Conservation (phyloP, 306 rosid species). For the Vigna nakashimae region DNA sequence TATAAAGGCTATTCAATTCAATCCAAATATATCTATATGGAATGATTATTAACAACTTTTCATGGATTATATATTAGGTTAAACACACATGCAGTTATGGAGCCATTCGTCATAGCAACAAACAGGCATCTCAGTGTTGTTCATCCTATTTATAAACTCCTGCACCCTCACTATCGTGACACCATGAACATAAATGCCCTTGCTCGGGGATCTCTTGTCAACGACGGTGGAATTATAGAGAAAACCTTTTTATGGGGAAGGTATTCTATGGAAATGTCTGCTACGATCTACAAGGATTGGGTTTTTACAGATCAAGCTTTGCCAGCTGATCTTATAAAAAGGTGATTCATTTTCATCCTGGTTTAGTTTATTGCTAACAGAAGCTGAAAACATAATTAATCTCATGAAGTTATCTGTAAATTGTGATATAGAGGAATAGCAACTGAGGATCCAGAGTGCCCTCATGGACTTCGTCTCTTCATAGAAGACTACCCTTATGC, state of each 20-base stretch:
- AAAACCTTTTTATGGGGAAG: constrained; percentile 43
- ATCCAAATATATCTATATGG: neutral
- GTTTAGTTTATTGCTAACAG: neutral
- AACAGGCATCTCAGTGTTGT: constrained; percentile 43
- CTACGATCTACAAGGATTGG: constrained; percentile 45
- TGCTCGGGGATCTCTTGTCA: constrained; percentile 39
- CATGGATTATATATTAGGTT: constrained; percentile 51
- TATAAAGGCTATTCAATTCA: neutral
- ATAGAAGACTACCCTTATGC: constrained; percentile 72
- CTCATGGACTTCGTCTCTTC: constrained; percentile 61
- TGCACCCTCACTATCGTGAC: constrained; percentile 52
- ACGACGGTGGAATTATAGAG: constrained; percentile 44
- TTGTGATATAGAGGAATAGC: constrained; percentile 66
- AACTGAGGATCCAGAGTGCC: constrained; percentile 54
- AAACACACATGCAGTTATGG: constrained; percentile 75
- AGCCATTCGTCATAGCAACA: constrained; percentile 59
- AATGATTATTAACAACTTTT: neutral
- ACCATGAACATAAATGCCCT: constrained; percentile 53
- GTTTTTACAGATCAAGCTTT: constrained; percentile 43
- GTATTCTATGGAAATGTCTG: constrained; percentile 50
- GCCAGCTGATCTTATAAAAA: constrained; percentile 49
- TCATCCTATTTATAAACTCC: constrained; percentile 47
- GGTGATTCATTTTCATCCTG: constrained; percentile 17
- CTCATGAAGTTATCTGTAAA: constrained; percentile 8
- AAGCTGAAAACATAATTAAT: neutral